Evolutionary conservation across 306 rosid species (phyloP), one percentile per base, ranked within the genome.

Genomic region (Leucaena leucocephala): DNA sequence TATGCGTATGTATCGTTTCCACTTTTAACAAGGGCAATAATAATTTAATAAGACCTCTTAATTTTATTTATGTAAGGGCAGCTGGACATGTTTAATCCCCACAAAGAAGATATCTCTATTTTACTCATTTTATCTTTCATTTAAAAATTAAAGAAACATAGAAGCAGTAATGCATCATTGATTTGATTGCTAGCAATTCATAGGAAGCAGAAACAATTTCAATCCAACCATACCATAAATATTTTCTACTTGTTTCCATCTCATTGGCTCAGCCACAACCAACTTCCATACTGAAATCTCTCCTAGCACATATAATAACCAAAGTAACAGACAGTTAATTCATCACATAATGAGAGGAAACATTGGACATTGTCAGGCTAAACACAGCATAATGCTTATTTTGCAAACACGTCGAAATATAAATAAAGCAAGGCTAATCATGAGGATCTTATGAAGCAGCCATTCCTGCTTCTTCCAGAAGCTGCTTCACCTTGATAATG

Each of bases 401-500:
- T 84, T 67, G 27, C 27, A 27, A 78, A 68, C 71, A 63, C 70
- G 61, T 44, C 13, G 34, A 74, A 62, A 79, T 43, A 82, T 67
- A 35, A 68, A 75, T 22, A 78, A 73, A 77, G 80, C 74, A 68
- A 63, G 68, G 22, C 62, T 3, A 58, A 64, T 46, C 1, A 27
- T 27, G 68, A 48, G 69, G 57, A 72, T 36, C 68, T 58, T 42
- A 46, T 92, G 87, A 92, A 78, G 82, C 84, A 68, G 88, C 6
- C 48, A 82, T 12, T 50, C 90, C 89, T 4, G 95, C 95, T 73
- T 38, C 93, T 87, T 91, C 99, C 85, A 74, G 87, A 81, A 95
- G 77, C 82, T 93, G 98, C 84, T 95, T 95, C 91, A 95, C 98
- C 91, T 93, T 93, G 62, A 96, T 93, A 84, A 91, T 82, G 65